phyloP scores from a whole-genome alignment of 169 alveolate genomes.

The Eimeria maxima region DNA sequence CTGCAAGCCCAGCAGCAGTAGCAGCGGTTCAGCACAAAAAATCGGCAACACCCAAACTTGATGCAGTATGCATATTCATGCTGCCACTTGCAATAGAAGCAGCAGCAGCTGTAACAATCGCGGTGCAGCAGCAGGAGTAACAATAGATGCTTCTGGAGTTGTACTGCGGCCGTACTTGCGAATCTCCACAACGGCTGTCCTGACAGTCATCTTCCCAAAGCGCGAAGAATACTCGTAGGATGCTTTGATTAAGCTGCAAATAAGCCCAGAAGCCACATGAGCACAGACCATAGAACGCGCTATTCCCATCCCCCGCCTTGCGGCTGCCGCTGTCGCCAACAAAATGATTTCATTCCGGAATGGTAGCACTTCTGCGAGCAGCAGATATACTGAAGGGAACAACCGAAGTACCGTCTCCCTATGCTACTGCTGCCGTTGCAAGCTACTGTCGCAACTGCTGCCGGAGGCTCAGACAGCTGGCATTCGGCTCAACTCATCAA shows the following conservation, averaged over 20 bases:
- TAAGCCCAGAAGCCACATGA: not conserved
- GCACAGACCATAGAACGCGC: not conserved
- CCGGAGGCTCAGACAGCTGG: not conserved
- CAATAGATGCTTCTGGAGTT: not conserved
- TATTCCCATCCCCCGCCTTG: not conserved
- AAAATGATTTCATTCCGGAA: not conserved
- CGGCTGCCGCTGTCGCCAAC: not conserved
- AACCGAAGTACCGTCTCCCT: not conserved
- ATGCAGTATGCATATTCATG: not conserved
- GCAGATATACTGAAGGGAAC: not conserved
- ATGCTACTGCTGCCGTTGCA: not conserved
- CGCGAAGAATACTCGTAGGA: conserved; percentile 90
- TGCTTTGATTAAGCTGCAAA: conserved; percentile 87
- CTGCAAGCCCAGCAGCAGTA: conserved; percentile 82
- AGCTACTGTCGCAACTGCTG: not conserved
- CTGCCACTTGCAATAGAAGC: not conserved
- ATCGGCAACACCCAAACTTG: not conserved
- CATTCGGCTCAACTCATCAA: not conserved
- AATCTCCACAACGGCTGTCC: conserved; percentile 91
- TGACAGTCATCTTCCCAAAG: conserved; percentile 89
- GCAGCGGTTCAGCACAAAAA: not conserved
- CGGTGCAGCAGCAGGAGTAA: not conserved
- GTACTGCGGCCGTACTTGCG: conserved; percentile 87
- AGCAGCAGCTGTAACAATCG: not conserved
- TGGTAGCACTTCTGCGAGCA: not conserved